Conservation (phyloP, 345 rosid genomes). For the Xanthoceras sorbifolium region DNA sequence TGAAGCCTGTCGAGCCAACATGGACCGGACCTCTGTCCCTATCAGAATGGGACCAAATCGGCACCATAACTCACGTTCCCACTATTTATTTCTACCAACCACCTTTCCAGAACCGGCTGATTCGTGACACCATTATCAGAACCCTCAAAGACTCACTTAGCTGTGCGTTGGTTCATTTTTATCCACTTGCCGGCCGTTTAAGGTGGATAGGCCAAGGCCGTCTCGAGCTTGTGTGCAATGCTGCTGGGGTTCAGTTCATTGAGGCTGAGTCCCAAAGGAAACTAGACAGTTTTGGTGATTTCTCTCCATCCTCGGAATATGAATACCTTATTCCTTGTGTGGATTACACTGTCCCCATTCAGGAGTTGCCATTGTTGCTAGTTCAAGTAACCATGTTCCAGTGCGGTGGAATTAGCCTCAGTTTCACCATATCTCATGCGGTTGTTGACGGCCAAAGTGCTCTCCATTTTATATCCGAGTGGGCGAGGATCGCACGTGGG, state of each 20-base stretch:
- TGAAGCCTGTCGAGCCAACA: slow-evolving; percentile 50
- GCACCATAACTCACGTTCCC: slow-evolving; percentile 57
- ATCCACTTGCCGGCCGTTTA: slow-evolving; percentile 66
- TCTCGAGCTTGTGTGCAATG: slow-evolving; percentile 52
- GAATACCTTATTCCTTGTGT: slow-evolving; percentile 44
- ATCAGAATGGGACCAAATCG: slow-evolving; percentile 60
- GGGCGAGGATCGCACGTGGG: slow-evolving; percentile 55
- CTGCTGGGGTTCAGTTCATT: slow-evolving; percentile 36
- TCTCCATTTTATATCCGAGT: slow-evolving; percentile 51
- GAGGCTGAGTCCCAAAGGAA: slow-evolving; percentile 46
- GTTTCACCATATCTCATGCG: slow-evolving; percentile 52
- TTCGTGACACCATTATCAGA: slow-evolving; percentile 21
- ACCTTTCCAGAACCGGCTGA: slow-evolving; percentile 31
- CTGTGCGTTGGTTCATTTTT: slow-evolving; percentile 43
- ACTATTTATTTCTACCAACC: slow-evolving; percentile 59
- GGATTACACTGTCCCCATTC: slow-evolving; percentile 44
- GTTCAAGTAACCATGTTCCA: slow-evolving; percentile 56
- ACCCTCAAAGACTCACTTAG: slow-evolving; percentile 44
- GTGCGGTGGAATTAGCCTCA: slow-evolving; percentile 53
- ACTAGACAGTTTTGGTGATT: slow-evolving; percentile 43
- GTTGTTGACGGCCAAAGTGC: slow-evolving; percentile 62
- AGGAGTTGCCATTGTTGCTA: slow-evolving; percentile 45
- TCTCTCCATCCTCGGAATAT: slow-evolving; percentile 33
- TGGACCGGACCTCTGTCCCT: slow-evolving; percentile 40
- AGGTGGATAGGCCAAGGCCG: slow-evolving; percentile 49